Conservation (phyloP, 768 basidiomycete species). For the Leccinum olivaceopallidum region DNA sequence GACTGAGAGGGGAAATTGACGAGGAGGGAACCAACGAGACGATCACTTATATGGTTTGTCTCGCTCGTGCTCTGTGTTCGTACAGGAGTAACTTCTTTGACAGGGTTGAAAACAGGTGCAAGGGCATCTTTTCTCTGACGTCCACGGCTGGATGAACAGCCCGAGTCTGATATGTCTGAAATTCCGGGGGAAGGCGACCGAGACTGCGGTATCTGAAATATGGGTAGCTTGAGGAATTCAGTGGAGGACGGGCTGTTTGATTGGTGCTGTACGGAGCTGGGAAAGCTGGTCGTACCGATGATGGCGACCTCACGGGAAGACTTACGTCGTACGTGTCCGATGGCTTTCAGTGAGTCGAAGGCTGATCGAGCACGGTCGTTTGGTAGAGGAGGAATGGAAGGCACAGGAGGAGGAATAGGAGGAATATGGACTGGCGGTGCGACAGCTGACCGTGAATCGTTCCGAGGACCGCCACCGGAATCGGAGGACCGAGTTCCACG, state of each 20-base stretch:
- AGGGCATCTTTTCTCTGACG: slow-evolving; percentile 38
- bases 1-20: slow-evolving; percentile 45
- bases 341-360: slow-evolving; percentile 41
- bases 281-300: slow-evolving; percentile 44
- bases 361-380: slow-evolving; percentile 45
- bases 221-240: slow-evolving; percentile 36
- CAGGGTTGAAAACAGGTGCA: slow-evolving; percentile 31
- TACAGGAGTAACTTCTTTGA: slow-evolving; percentile 35
- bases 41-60: slow-evolving; percentile 55
- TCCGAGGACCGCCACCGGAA: slow-evolving; percentile 30
- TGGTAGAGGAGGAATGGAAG: slow-evolving; percentile 18
- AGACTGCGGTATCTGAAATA: slow-evolving; percentile 39
- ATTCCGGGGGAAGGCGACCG: slow-evolving; percentile 33
- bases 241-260: slow-evolving; percentile 30
- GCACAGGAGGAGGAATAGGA: slow-evolving; percentile 39
- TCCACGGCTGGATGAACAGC: slow-evolving; percentile 28
- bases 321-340: slow-evolving; percentile 43
- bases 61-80: slow-evolving; percentile 64
- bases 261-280: slow-evolving; percentile 28
- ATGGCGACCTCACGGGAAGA: slow-evolving; percentile 53
- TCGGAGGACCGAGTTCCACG: slow-evolving; percentile 20
- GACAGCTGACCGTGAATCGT: slow-evolving; percentile 45
- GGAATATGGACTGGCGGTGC: slow-evolving; percentile 69
- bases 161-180: slow-evolving; percentile 34
- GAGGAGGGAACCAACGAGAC: slow-evolving; percentile 64